Evolutionary conservation across 257 asterid species (phyloP), one percentile per base, ranked within the genome.

Genomic region (Petunia axillaris): DNA sequence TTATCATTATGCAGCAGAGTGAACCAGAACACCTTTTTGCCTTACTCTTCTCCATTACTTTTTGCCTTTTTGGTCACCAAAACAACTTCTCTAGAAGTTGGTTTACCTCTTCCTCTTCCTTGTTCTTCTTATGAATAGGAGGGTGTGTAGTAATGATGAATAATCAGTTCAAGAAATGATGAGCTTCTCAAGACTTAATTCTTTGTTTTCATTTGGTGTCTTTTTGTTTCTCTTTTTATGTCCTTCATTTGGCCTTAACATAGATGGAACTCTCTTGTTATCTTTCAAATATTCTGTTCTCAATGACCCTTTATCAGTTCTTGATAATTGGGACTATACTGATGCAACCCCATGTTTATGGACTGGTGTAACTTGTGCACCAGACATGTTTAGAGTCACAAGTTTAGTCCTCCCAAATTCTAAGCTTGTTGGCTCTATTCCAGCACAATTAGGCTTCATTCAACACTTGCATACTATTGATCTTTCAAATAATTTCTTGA

Each of bases 181-280:
- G 91, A 86, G 64, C 77, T 55, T 13, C 64, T 67, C 9, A 11
- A 44, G 65, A 74, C 80, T 59, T 10, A 59, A 55, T 80, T 53
- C 13, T 78, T 64, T 73, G 37, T 81, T 79, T 43, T 76, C 81
- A 54, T 66, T 71, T 73, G 73, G 82, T 43, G 73, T 87, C 13
- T 44, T 87, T 71, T 67, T 89, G 0, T 89, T 79, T 35, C 81
- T 91, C 55, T 81, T 89, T 8, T 73, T 84, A 9, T 80, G 67
- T 66, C 93, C 94, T 64, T 37, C 91, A 50, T 46, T 78, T 2
- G 80, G 90, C 35, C 97, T 95, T n/a, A 89, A 89, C 88, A 57
- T 86, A 4, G 99, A 95, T 87, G 99, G 98, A 38, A 84, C 89
- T 38, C 91, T 92, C 6, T 88, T 95, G 79, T 96, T 95, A 82